Evolutionary conservation across 257 asterid species (phyloP).

Genomic region (Gardenia jasminoides): DNA sequence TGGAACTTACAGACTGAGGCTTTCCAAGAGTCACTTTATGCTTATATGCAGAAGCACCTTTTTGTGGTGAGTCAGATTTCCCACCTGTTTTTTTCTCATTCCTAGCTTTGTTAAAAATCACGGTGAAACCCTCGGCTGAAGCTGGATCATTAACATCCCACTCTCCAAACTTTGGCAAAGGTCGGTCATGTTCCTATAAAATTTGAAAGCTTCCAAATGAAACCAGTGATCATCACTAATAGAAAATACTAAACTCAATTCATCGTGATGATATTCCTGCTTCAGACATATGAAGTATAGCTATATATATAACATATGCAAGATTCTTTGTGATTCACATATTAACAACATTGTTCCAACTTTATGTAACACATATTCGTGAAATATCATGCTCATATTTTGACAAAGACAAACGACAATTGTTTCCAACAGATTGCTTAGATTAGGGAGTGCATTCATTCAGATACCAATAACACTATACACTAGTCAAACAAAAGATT

Average conservation of each 20-base stretch:
- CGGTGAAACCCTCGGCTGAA: slow-evolving; percentile 70
- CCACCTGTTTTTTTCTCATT: slow-evolving; percentile 59
- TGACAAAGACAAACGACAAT: neutral
- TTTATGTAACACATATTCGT: no score
- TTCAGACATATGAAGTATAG: no score
- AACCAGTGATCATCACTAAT: neutral
- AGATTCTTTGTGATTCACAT: no score
- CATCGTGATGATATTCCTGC: neutral
- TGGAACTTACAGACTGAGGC: slow-evolving; percentile 60
- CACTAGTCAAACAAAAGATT: no score
- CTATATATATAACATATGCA: neutral
- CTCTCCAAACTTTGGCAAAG: slow-evolving; percentile 70
- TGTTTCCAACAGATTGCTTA: neutral
- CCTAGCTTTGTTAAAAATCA: slow-evolving; percentile 63
- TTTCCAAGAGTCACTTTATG: slow-evolving; percentile 57
- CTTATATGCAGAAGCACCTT: slow-evolving; percentile 41
- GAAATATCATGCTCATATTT: neutral
- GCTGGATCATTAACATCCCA: slow-evolving; percentile 78
- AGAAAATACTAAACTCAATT: neutral
- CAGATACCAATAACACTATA: neutral
- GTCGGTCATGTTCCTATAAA: slow-evolving; percentile 49
- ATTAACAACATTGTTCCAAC: no score
- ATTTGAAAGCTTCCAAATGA: neutral
- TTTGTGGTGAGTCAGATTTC: slow-evolving; percentile 54
- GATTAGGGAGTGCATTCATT: neutral